A percentile compares a stretch with the other conserved stretches of the same genome.
Conservation (phyloP, 2,329 filamentous ascomycete genomes). For the Fusarium stilboides region DNA sequence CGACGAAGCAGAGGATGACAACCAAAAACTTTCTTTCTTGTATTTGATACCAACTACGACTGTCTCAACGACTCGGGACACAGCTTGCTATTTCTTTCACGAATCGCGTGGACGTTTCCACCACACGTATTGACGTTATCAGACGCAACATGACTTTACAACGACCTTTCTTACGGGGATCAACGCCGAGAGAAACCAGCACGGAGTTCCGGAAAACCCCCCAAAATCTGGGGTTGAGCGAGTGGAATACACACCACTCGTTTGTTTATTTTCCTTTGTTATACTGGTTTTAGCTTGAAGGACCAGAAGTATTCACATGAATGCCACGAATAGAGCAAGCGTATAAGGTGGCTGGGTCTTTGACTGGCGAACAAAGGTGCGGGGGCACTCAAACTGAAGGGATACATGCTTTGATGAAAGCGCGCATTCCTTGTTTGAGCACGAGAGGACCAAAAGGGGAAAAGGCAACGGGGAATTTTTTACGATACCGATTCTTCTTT, state of each 20-base stretch:
- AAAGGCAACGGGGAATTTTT: slow-evolving; percentile 3
- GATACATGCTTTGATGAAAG: slow-evolving; percentile 29
- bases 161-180: slow-evolving; percentile 19
- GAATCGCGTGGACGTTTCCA: slow-evolving; percentile 19
- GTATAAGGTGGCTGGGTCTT: slow-evolving; percentile 23
- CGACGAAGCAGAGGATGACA: slow-evolving; percentile 50
- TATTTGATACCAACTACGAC: slow-evolving; percentile 43
- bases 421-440: slow-evolving; percentile 34
- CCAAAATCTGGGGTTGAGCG: slow-evolving; percentile 11
- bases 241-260: slow-evolving; percentile 17
- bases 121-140: slow-evolving; percentile 30
- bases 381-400: slow-evolving; percentile 20
- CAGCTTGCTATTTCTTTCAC: slow-evolving; percentile 18
- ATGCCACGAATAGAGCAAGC: slow-evolving; percentile 17
- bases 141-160: slow-evolving; percentile 34
- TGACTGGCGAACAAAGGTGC: slow-evolving; percentile 24
- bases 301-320: slow-evolving; percentile 9
- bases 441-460: slow-evolving; percentile 7
- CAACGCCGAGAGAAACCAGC: slow-evolving; percentile 23
- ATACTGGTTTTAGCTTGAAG: background rate
- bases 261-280: slow-evolving; percentile 36
- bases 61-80: slow-evolving; percentile 41
- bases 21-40: slow-evolving; percentile 18
- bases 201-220: slow-evolving; percentile 36
- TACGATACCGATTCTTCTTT: slow-evolving; percentile 27